Conservation (phyloP, 331 rosid species). For the Malus hybrid region DNA sequence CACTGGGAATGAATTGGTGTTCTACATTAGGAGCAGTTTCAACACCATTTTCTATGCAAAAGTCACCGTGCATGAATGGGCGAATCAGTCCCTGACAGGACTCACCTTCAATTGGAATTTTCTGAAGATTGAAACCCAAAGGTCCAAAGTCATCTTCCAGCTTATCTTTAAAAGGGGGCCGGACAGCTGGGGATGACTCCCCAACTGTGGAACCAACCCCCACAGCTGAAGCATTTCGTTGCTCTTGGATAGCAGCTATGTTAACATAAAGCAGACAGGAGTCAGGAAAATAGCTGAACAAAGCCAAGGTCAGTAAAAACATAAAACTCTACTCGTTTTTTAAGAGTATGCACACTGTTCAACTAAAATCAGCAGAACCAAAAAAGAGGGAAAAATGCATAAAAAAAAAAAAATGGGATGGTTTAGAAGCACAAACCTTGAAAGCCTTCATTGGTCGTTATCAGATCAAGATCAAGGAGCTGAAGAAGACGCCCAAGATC, state of each 20-base stretch:
- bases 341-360: not conserved
- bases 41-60: slow-evolving; percentile 42
- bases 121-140: slow-evolving; percentile 37
- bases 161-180: slow-evolving; percentile 41
- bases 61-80: slow-evolving; percentile 27
- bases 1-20: slow-evolving; percentile 68
- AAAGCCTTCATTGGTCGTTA: slow-evolving; percentile 66
- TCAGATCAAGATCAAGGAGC: slow-evolving; percentile 89
- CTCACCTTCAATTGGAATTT: slow-evolving; percentile 44
- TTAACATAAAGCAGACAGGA: slow-evolving; percentile 16
- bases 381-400: not conserved
- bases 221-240: slow-evolving; percentile 48
- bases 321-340: not conserved
- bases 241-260: slow-evolving; percentile 56
- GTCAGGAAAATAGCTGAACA: slow-evolving; percentile 4
- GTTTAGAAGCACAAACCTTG: slow-evolving; percentile 58
- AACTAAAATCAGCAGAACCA: not conserved
- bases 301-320: slow-evolving; percentile 24
- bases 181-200: slow-evolving; percentile 61
- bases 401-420: not conserved
- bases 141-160: slow-evolving; percentile 54
- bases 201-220: slow-evolving; percentile 75
- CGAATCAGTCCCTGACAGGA: slow-evolving; percentile 35
- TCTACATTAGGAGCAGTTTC: slow-evolving; percentile 50
- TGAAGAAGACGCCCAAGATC: slow-evolving; percentile 97